Base-by-base conservation (phyloP, 2,329 filamentous ascomycete species). In the Penicillium sp. region DNA sequence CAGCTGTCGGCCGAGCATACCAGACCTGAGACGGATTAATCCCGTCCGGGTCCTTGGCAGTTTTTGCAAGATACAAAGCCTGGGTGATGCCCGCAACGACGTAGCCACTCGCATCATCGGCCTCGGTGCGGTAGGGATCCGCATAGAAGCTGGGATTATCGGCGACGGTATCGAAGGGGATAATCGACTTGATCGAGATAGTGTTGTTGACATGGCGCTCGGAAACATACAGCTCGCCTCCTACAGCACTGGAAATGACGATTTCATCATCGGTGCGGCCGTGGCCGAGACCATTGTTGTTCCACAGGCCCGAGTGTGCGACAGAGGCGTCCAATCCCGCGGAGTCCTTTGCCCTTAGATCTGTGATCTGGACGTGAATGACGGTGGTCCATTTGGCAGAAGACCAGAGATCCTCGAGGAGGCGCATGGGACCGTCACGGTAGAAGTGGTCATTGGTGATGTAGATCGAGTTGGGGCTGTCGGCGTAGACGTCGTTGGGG, bases 361-460 rank as follows among this genome's bases (percentile, higher is more conserved):
- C 51, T 15, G 58, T 46, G 27, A 79, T 57, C 18, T 73, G 62
- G 2, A 80, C 64, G 32, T 78, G 71, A 5, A 82, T 58, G 1
- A 75, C 71, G 10, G 73, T 72, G 0, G 79, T 74, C 80, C 80
- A 83, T 18, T 65, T 72, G 0, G 72, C 67, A 0, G 60, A 55
- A 0, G 63, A 63, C 27, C 71, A 66, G 0, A 77, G 0, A 29
- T 78, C 74, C 54, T 84, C 82, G 0, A 82, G 1, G 0, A 59
- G 7, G 1, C 80, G 72, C 64, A 75, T 60, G 0, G 61, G 4
- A 0, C 81, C 81, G 1, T 77, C 72, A 0, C 70, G 72, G 60
- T 83, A 75, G 55, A 67, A 66, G 46, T 84, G 81, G 53, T 84
- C 82, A 53, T 84, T 84, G 0, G 81, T 83, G 5, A 83, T 76